Base-by-base conservation (phyloP, 2,329 filamentous ascomycete species). In the Leptographium flavum region DNA sequence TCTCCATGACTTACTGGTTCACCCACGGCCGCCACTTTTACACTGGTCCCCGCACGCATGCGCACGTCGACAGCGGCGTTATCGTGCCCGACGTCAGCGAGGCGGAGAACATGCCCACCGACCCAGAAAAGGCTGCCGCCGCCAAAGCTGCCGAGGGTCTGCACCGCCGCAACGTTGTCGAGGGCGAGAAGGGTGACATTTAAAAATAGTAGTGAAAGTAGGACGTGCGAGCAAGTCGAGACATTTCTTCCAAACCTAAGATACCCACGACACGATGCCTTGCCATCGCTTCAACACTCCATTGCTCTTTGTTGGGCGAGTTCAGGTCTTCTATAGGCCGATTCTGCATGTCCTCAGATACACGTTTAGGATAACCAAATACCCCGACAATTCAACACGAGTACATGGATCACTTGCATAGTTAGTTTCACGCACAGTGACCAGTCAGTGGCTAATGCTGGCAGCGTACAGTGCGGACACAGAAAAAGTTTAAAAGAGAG, bases 1-100 rank as follows among this genome's bases (percentile, higher is more conserved):
- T 67, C 49, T 59, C 70, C 0, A 50, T 59, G 19, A 33, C 59
- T 13, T 73, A 67, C 54, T 74, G 69, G 69, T 66, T 58, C 47
- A 50, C 63, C 43, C 52, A 55, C 6, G 70, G 69, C 33, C 60
- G 61, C 41, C 62, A 60, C 40, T 68, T 65, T 52, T 74, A 73
- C 56, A 68, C 63, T 5, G 70, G 70, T 7, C 70, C 70, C 3
- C 56, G 58, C 19, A 58, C 54, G 11, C 46, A 56, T 8, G 56
- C 58, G 14, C 55, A 53, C 27, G 50, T 58, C 45, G 54, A 52
- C 11, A 51, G 51, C 21, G 57, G 53, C 8, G 48, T 44, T 21
- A 53, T 57, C 6, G 45, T 57, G 17, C 45, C 43, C n/a, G 52
- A 54, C 13, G 49, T 50, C 6, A 40, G 17, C 35, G 28, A 40